Percentiles rank a stretch among this genome's conserved stretches.
These are phyloP conservation scores for Fistulinella prunicolor DNA, from an alignment of 768 basidiomycete genomes.

Conservation along the genomic window DNA sequence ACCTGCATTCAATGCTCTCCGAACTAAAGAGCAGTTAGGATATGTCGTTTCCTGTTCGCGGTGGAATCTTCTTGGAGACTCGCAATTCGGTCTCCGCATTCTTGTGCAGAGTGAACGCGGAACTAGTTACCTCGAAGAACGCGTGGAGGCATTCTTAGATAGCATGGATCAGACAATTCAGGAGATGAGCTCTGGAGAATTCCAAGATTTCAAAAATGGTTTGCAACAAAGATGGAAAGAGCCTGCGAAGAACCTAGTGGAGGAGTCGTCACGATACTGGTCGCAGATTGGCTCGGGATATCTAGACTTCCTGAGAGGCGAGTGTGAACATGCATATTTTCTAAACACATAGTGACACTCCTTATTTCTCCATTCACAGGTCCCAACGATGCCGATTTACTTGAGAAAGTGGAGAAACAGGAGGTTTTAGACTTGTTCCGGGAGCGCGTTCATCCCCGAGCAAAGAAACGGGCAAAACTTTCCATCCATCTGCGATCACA, in stretches of 20 bases:
- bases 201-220: slow-evolving; percentile 72
- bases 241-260: slow-evolving; percentile 80
- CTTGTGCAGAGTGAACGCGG: slow-evolving; percentile 86
- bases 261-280: slow-evolving; percentile 74
- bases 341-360: background rate
- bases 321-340: slow-evolving; percentile 28
- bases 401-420: slow-evolving; percentile 65
- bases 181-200: slow-evolving; percentile 68
- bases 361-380: slow-evolving; percentile 41
- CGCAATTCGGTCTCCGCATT: slow-evolving; percentile 74
- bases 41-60: slow-evolving; percentile 75
- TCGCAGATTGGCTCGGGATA: slow-evolving; percentile 72
- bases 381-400: slow-evolving; percentile 63
- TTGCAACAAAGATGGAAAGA: slow-evolving; percentile 83
- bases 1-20: slow-evolving; percentile 85
- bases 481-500: slow-evolving; percentile 80
- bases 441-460: slow-evolving; percentile 65
- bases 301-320: slow-evolving; percentile 84
- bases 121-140: slow-evolving; percentile 76
- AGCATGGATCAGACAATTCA: slow-evolving; percentile 66
- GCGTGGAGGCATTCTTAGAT: slow-evolving; percentile 86
- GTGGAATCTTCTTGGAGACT: slow-evolving; percentile 59
- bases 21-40: slow-evolving; percentile 94
- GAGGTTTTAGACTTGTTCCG: slow-evolving; percentile 75
- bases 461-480: slow-evolving; percentile 70